Conservation (phyloP, 257 asterid species). For the Solanum pennellii region DNA sequence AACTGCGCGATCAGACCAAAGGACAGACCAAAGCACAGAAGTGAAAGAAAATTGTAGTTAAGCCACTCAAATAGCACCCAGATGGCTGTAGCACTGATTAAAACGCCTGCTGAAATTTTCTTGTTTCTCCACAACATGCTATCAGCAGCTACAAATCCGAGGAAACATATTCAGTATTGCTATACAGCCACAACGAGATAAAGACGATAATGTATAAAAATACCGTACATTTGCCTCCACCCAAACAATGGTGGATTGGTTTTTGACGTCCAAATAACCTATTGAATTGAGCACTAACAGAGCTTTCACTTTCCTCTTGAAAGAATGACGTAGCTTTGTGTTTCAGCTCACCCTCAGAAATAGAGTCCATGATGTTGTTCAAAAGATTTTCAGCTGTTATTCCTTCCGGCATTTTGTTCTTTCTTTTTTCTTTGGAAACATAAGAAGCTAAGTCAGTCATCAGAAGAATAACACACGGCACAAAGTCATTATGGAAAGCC, state of each 20-base stretch:
- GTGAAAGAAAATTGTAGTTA: conserved; percentile 18
- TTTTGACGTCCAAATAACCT: conserved; percentile 75
- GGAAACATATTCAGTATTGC: background rate
- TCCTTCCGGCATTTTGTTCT: conserved; percentile 61
- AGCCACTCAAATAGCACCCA: conserved; percentile 19
- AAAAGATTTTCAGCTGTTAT: conserved; percentile 57
- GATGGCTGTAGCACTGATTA: conserved; percentile 4
- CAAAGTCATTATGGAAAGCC: background rate
- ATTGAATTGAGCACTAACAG: conserved; percentile 32
- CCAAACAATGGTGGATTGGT: conserved; percentile 68
- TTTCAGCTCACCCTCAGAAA: conserved; percentile 40
- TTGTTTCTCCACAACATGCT: conserved; percentile 17
- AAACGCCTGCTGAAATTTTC: conserved; percentile 10
- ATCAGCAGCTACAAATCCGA: conserved; percentile 11
- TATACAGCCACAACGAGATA: background rate
- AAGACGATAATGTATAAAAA: background rate
- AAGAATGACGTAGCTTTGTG: conserved; percentile 45
- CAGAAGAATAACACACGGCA: background rate
- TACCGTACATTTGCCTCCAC: conserved; percentile 74
- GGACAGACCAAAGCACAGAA: conserved; percentile 33
- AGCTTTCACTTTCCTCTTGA: conserved; percentile 34
- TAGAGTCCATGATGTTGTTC: conserved; percentile 50
- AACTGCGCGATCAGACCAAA: conserved; percentile 54
- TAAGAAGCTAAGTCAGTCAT: background rate
- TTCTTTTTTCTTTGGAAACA: background rate